Percentiles rank a stretch among this genome's conserved stretches.
Evolutionary conservation across 441 rosid genomes (phyloP).

Genomic region (Hura crepitans): DNA sequence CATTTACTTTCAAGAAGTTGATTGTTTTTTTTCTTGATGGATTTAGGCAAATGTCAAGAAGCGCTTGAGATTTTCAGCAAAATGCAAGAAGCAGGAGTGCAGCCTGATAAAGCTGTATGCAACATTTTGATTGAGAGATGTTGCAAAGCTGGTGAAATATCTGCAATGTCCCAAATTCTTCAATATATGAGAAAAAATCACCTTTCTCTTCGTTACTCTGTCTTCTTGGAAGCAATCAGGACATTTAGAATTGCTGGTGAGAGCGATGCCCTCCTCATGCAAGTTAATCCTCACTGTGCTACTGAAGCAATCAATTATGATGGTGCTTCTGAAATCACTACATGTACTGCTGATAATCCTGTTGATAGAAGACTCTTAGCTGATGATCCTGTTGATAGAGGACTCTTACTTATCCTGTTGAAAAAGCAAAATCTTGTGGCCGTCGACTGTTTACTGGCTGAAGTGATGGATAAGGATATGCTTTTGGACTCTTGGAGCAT

Average conservation of each 20-base stretch:
- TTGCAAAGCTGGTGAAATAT: conserved; percentile 46
- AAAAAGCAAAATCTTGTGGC: conserved; percentile 56
- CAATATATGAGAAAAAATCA: conserved; percentile 52
- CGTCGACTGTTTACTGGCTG: conserved; percentile 48
- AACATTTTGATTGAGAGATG: conserved; percentile 70
- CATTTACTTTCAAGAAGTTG: neutral
- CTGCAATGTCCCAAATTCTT: conserved; percentile 47
- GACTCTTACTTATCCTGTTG: conserved; percentile 50
- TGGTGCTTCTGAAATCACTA: conserved; percentile 17
- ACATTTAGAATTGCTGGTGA: conserved; percentile 43
- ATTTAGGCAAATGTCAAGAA: conserved; percentile 61
- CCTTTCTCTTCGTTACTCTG: conserved; percentile 59
- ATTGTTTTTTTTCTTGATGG: conserved; percentile 14
- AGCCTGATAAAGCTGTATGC: conserved; percentile 88
- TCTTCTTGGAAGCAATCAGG: conserved; percentile 52
- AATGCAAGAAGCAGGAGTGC: conserved; percentile 76
- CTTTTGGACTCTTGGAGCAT: conserved; percentile 42
- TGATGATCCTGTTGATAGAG: conserved; percentile 36
- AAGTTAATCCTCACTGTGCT: conserved; percentile 67
- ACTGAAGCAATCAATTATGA: conserved; percentile 26
- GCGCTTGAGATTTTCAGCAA: conserved; percentile 64
- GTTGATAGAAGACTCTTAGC: conserved; percentile 39
- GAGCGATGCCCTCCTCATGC: conserved; percentile 51
- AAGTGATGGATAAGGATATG: conserved; percentile 33
- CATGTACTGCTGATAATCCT: conserved; percentile 28